phyloP scores from a whole-genome alignment of 768 basidiomycete species.

The Pisolithus tinctorius region DNA sequence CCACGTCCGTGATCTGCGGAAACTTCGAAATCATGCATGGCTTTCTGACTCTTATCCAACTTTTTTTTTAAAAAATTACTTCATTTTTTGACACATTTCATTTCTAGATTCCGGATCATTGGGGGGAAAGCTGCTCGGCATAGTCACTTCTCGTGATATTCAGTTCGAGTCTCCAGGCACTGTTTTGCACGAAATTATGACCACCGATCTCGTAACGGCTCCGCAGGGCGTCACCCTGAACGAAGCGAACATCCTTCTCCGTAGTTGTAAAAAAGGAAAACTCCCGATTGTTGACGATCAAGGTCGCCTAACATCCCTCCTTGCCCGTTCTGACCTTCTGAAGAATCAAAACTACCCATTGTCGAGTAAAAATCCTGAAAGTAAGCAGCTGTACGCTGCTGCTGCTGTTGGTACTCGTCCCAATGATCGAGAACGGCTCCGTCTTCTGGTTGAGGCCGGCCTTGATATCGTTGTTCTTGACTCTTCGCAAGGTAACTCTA shows the following conservation, averaged over 20 bases:
- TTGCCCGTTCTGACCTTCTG: conserved; percentile 93
- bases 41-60: conserved; percentile 40
- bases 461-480: conserved; percentile 93
- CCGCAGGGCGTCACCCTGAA: conserved; percentile 80
- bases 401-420: conserved; percentile 93
- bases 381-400: conserved; percentile 94
- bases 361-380: conserved; percentile 83
- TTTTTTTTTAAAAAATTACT: conserved; percentile 67
- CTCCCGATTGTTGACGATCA: conserved; percentile 73
- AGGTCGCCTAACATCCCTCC: conserved; percentile 70
- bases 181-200: conserved; percentile 82
- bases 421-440: conserved; percentile 78
- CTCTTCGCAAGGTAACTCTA: conserved; percentile 94
- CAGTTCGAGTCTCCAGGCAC: conserved; percentile 76
- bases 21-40: neutral
- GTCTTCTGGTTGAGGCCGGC: conserved; percentile 85
- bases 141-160: conserved; percentile 93
- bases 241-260: conserved; percentile 91
- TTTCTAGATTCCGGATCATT: conserved; percentile 72
- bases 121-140: conserved; percentile 90
- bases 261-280: conserved; percentile 96
- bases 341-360: conserved; percentile 97
- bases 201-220: conserved; percentile 80
- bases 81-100: conserved; percentile 53
- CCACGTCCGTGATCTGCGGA: neutral